phyloP scores from a whole-genome alignment of 192 early-diverging fungal genomes.

The Coemansia pectinata region DNA sequence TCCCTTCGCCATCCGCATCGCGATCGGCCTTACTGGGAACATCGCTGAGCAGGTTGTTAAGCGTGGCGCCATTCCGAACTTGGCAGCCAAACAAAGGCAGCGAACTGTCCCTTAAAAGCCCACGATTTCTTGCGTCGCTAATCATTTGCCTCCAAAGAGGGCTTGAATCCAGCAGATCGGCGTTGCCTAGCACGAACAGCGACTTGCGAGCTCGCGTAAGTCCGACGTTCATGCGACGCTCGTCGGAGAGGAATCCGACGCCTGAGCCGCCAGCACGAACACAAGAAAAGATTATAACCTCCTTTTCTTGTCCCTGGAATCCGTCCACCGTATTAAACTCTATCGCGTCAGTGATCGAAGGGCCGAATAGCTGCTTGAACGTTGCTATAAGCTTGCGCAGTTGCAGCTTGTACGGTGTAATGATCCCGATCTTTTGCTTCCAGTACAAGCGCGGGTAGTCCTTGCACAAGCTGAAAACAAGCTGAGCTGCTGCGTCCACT shows the following conservation, averaged over 20 bases:
- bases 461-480: conserved; percentile 67
- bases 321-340: conserved; percentile 97
- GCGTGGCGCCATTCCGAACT: background rate
- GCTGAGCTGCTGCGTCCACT: conserved; percentile 66
- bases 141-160: conserved; percentile 76
- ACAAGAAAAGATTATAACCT: conserved; percentile 94
- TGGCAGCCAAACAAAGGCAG: conserved; percentile 37
- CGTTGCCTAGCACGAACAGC: conserved; percentile 79
- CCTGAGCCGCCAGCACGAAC: conserved; percentile 72
- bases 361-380: conserved; percentile 69
- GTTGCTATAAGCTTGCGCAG: conserved; percentile 65
- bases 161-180: conserved; percentile 60
- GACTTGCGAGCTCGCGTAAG: conserved; percentile 85
- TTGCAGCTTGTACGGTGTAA: conserved; percentile 94
- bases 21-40: background rate
- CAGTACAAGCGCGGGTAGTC: conserved; percentile 62
- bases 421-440: conserved; percentile 76
- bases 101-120: conserved; percentile 13
- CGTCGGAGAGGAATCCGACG: conserved; percentile 84
- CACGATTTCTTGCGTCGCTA: conserved; percentile 55
- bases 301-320: conserved; percentile 98
- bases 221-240: conserved; percentile 89
- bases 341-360: conserved; percentile 63
- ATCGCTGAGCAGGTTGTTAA: conserved; percentile 15
- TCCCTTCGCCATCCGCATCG: conserved; percentile 40